Base-by-base conservation (phyloP, 2,329 filamentous ascomycete species). In the Neonectria coccinea region DNA sequence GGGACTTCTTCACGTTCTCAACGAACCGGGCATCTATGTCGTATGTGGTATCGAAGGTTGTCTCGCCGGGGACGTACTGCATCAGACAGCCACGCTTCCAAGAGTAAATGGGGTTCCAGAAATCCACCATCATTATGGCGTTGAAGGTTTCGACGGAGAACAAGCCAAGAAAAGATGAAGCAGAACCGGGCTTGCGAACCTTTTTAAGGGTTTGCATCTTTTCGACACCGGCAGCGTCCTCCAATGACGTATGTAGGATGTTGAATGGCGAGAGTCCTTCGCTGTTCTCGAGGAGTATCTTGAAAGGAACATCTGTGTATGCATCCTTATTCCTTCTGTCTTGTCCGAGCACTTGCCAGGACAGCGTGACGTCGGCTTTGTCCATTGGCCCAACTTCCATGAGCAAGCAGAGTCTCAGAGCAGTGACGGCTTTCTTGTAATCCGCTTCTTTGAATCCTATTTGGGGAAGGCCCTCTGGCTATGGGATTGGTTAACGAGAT, bases 81-180 rank as follows among this genome's bases (percentile, higher is more conserved):
- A 62, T 62, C 18, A 62, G 36, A 10, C 31, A 10, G 20, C 52
- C 53, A 16, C 59, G 31, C 18, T 42, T 56, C 59, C 59, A 62
- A 4, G 52, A 56, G 27, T 62, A 62, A 11, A 62, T 47, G 18
- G 59, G 59, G 41, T 62, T 62, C 20, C 59, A 62, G 45, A 62
- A 62, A 27, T 62, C 59, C 1, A 62, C n/a, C 53, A 62, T 57
- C 10, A 56, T n/a, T 16, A 62, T 9, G n/a, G 59, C 59, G 12
- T 42, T 50, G 42, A 25, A 47, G 10, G 39, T 39, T 5, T 42
- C 14, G 22, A 14, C 3, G 27, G 53, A 51, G 22, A 56, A 56
- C 14, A 56, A 47, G 18, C 56, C 31, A 12, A 33, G 25, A 14
- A 20, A 56, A 16, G 33, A 16, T 6, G 33, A 5, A 16, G 12